Conservation (phyloP, 2,329 filamentous ascomycete species). For the Pseudohalonectria lignicola region DNA sequence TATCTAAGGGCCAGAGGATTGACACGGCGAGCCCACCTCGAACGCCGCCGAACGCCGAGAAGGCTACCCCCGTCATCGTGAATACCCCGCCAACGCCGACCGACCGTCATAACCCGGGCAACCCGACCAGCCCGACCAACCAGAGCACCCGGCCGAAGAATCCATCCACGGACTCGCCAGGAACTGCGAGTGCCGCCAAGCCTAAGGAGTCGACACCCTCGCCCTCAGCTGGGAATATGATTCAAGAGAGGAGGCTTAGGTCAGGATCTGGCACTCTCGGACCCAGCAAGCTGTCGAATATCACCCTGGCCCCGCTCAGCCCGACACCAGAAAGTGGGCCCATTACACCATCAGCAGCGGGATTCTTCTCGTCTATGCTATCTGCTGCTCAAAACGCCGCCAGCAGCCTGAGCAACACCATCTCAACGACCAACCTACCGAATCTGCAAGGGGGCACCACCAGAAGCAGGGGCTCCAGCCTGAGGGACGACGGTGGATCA, state of each 20-base stretch:
- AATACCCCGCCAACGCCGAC: conserved; percentile 58
- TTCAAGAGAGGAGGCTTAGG: conserved; percentile 49
- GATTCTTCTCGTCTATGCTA: conserved; percentile 91
- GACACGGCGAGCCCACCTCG: conserved; percentile 24
- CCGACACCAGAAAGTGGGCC: conserved; percentile 61
- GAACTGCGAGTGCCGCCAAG: neutral
- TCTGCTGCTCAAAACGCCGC: conserved; percentile 90
- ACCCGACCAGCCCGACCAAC: conserved; percentile 6
- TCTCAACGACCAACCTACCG: conserved; percentile 57
- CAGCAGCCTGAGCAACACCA: conserved; percentile 60
- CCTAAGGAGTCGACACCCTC: conserved; percentile 30
- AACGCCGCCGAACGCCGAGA: conserved; percentile 35
- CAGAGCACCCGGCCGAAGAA: conserved; percentile 10
- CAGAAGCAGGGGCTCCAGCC: neutral
- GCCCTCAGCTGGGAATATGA: conserved; percentile 49
- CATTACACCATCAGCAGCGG: conserved; percentile 39
- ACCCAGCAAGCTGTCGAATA: conserved; percentile 82
- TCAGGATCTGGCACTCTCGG: conserved; percentile 44
- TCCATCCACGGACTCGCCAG: neutral
- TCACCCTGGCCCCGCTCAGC: conserved; percentile 60
- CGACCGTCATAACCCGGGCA: conserved; percentile 22
- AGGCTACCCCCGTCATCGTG: conserved; percentile 43
- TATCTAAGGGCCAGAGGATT: conserved; percentile 17
- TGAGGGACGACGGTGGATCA: conserved; percentile 9
- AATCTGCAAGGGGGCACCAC: too few species aligned